Conservation (phyloP, 345 rosid genomes). For the Mercurialis annua region DNA sequence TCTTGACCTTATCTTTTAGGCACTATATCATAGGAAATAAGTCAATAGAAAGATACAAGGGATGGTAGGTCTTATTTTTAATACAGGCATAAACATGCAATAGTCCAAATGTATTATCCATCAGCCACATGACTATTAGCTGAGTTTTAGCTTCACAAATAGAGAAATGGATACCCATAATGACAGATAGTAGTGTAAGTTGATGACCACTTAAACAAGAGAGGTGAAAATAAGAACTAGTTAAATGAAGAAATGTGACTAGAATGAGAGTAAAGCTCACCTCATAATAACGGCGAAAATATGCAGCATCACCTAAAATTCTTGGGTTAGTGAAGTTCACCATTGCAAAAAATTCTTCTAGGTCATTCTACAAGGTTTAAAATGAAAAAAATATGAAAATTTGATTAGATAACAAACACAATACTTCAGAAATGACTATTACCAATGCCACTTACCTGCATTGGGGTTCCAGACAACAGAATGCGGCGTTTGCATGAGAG, state of each 20-base stretch:
- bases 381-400: constrained; percentile 16
- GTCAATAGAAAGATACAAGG: too few species aligned
- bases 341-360: constrained; percentile 98
- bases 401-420: not conserved
- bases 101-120: too few species aligned
- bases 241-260: not conserved
- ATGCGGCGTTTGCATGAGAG: constrained; percentile 86
- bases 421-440: not conserved
- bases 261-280: constrained; percentile 30
- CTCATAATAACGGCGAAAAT: constrained; percentile 93
- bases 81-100: too few species aligned
- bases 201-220: not conserved
- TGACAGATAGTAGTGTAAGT: not conserved
- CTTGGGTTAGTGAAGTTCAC: constrained; percentile 97
- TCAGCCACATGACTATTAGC: too few species aligned
- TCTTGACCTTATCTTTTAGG: not conserved
- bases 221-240: not conserved
- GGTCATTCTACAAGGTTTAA: constrained; percentile 68
- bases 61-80: too few species aligned
- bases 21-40: too few species aligned
- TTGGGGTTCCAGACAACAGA: constrained; percentile 95
- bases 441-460: constrained; percentile 61
- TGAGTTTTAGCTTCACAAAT: not conserved
- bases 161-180: not conserved
- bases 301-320: constrained; percentile 78